Percentiles rank a stretch among this genome's conserved stretches.
These are phyloP conservation scores for Comarum palustre DNA, from an alignment of 306 rosid genomes.

Conservation along the genomic window DNA sequence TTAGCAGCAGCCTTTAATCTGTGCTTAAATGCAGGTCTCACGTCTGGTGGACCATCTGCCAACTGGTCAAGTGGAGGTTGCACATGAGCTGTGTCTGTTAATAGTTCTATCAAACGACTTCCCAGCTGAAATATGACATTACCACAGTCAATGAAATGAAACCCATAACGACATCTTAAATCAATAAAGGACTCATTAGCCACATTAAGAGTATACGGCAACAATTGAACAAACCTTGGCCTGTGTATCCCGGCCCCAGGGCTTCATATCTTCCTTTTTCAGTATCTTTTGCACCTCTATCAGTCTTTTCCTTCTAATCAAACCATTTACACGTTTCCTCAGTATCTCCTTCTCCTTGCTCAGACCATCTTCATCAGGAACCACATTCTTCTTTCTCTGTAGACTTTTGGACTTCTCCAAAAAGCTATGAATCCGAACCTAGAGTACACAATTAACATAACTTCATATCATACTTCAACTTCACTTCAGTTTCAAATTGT, in stretches of 20 bases:
- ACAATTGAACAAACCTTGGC: slow-evolving; percentile 58
- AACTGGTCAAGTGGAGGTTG: slow-evolving; percentile 67
- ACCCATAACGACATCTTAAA: not conserved
- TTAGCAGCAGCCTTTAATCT: slow-evolving; percentile 50
- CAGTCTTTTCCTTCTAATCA: slow-evolving; percentile 52
- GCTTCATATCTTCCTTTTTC: slow-evolving; percentile 53
- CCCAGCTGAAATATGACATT: slow-evolving; percentile 65
- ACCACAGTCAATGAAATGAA: slow-evolving; percentile 8
- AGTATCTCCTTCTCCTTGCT: slow-evolving; percentile 55
- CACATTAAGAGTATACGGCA: slow-evolving; percentile 1
- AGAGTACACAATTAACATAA: slow-evolving; percentile 6
- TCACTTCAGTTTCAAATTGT: not conserved
- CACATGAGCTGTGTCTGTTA: slow-evolving; percentile 69
- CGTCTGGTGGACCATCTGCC: slow-evolving; percentile 68
- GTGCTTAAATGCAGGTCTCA: slow-evolving; percentile 84
- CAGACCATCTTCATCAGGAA: slow-evolving; percentile 36
- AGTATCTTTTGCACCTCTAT: slow-evolving; percentile 53
- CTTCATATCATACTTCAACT: not conserved
- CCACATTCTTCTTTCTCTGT: slow-evolving; percentile 37
- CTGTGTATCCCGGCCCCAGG: slow-evolving; percentile 76
- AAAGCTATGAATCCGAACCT: slow-evolving; percentile 65
- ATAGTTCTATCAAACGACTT: slow-evolving; percentile 62
- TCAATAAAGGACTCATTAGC: not conserved
- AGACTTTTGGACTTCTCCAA: slow-evolving; percentile 55
- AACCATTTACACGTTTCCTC: slow-evolving; percentile 56